phyloP scores from a whole-genome alignment of 371 early-diverging fungal species.

The Mucor velutinosus region DNA sequence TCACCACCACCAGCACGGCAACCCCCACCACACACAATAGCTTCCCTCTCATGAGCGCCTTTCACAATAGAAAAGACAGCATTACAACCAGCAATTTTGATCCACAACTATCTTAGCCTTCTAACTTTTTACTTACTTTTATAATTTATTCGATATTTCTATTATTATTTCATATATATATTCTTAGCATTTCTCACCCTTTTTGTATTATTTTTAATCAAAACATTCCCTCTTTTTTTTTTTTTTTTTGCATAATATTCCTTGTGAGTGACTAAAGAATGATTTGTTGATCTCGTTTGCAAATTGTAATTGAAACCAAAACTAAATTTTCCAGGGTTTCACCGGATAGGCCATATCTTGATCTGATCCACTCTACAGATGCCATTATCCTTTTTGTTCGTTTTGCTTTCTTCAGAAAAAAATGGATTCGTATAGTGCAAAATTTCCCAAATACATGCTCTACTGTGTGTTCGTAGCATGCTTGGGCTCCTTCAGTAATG shows the following conservation, averaged over 20 bases:
- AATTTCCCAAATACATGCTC: constrained; percentile 40
- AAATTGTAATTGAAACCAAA: constrained; percentile 2
- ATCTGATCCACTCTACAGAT: not conserved
- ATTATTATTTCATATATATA: not conserved
- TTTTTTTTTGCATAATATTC: constrained; percentile 4
- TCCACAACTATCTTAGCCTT: constrained; percentile 22
- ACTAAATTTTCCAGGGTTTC: not conserved
- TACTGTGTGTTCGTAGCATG: constrained; percentile 43
- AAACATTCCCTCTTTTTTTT: not conserved
- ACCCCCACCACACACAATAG: constrained; percentile 3
- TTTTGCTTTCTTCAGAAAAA: not conserved
- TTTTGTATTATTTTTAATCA: not conserved
- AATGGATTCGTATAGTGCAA: constrained; percentile 44
- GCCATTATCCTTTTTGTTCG: not conserved
- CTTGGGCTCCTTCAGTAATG: constrained; percentile 46
- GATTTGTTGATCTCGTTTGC: not conserved
- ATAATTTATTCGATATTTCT: not conserved
- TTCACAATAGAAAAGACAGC: constrained; percentile 28
- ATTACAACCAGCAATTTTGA: constrained; percentile 25
- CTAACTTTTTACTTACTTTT: not conserved
- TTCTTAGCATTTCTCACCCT: not conserved
- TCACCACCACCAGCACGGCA: not conserved
- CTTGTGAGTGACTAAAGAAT: not conserved
- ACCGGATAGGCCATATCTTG: constrained; percentile 3
- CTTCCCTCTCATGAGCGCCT: constrained; percentile 18